Conservation (phyloP, 78 protist genomes). For the Planoprotostelium fungivorum region DNA sequence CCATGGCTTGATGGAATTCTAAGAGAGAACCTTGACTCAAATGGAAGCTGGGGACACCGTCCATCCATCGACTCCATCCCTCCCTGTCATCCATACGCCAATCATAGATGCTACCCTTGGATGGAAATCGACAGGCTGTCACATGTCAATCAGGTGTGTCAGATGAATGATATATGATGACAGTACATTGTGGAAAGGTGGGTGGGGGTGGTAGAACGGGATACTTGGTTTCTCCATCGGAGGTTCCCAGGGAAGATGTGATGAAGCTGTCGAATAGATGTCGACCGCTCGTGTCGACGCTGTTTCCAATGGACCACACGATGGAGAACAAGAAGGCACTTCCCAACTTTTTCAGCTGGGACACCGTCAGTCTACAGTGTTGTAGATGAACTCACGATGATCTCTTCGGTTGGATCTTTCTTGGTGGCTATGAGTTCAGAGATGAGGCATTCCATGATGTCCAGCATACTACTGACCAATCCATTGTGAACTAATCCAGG, state of each 20-base stretch:
- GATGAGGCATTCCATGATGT: not conserved
- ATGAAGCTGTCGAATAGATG: not conserved
- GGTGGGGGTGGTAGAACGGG: constrained; percentile 47
- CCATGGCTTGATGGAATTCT: not conserved
- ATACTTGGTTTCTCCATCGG: constrained; percentile 32
- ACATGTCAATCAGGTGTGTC: too few species aligned
- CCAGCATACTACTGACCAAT: not conserved
- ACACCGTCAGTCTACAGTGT: not conserved
- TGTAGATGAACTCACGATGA: not conserved
- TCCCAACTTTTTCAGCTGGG: not conserved
- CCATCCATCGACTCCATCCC: not conserved
- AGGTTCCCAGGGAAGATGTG: constrained; percentile 18
- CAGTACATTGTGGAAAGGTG: not conserved
- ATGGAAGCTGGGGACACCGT: not conserved
- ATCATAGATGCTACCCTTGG: too few species aligned
- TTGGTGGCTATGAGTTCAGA: not conserved
- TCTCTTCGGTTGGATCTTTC: not conserved
- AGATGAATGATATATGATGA: too few species aligned
- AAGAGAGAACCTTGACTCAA: not conserved
- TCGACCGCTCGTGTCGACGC: constrained; percentile 10
- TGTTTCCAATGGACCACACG: constrained; percentile 91
- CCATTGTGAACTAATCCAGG: not conserved
- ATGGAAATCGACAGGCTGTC: too few species aligned
- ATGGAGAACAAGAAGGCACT: constrained; percentile 54
- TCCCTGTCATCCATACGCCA: too few species aligned